These are phyloP conservation scores for Irpex lacteus DNA, from an alignment of 1,284 basidiomycete species.

Conservation along the genomic window DNA sequence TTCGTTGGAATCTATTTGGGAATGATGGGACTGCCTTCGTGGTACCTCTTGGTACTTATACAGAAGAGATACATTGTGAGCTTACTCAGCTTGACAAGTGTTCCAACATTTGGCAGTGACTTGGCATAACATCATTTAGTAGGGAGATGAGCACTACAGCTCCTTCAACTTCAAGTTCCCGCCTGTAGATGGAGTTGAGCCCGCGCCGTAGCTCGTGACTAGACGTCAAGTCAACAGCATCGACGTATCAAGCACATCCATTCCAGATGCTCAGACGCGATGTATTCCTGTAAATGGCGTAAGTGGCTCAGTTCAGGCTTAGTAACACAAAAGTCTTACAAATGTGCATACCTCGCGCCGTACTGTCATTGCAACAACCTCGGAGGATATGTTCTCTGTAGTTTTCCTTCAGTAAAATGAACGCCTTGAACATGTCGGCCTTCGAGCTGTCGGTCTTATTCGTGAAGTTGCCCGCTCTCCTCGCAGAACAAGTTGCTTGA, in stretches of 20 bases:
- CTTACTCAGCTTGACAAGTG: not conserved
- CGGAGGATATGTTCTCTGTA: no score
- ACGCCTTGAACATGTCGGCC: no score
- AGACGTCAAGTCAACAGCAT: not conserved
- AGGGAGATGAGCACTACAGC: constrained; percentile 1
- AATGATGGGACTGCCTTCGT: not conserved
- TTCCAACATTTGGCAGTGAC: not conserved
- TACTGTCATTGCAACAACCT: not conserved
- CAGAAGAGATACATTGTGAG: not conserved
- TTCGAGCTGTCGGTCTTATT: no score
- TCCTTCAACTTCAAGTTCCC: no score
- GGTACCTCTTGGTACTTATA: not conserved
- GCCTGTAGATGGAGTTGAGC: not conserved
- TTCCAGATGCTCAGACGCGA: not conserved
- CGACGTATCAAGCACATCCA: not conserved
- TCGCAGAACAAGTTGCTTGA: no score
- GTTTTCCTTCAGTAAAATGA: no score
- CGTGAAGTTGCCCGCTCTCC: no score
- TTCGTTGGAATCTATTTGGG: not conserved
- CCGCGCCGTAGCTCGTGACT: not conserved
- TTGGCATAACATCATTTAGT: not conserved
- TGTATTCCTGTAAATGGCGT: not conserved
- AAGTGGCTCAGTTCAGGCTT: not conserved
- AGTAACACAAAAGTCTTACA: not conserved
- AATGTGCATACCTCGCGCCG: not conserved